A percentile compares a stretch with the other conserved stretches of the same genome.
phyloP scores from a whole-genome alignment of 2,329 filamentous ascomycete genomes.

The Davidsoniella neocaledoniae region DNA sequence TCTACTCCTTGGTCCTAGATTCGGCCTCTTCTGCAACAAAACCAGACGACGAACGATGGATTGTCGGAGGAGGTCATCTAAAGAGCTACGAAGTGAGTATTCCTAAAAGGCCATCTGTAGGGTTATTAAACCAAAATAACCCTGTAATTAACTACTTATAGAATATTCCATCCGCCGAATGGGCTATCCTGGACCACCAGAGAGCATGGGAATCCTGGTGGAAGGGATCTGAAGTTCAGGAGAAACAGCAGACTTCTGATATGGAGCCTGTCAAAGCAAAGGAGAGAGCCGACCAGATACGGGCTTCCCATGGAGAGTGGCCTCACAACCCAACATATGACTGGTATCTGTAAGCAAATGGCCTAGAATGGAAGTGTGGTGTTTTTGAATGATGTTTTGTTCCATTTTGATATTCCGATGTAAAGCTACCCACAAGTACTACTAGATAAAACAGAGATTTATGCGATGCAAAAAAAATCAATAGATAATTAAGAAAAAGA shows the following conservation, averaged over 20 bases:
- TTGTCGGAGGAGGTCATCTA: constrained; percentile 11
- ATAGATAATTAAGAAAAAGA: neutral
- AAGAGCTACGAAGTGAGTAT: constrained; percentile 9
- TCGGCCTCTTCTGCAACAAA: neutral
- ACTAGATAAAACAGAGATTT: neutral
- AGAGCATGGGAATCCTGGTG: neutral
- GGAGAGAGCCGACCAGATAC: neutral
- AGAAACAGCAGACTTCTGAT: neutral
- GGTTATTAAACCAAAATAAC: too few relatives aligned
- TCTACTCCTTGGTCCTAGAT: constrained; percentile 6
- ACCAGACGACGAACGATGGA: neutral
- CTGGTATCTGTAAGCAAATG: neutral
- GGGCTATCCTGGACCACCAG: neutral
- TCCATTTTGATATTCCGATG: constrained; percentile 10
- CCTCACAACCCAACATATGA: neutral
- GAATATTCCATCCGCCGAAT: neutral
- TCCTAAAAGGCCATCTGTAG: too few relatives aligned
- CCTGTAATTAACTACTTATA: neutral
- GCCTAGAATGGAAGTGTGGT: neutral
- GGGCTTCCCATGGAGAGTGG: neutral
- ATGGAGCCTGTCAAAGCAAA: neutral
- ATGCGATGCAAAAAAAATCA: neutral
- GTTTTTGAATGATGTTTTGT: neutral
- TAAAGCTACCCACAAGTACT: constrained; percentile 5
- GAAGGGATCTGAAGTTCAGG: neutral